These are phyloP conservation scores for Emericellopsis terricola DNA, from an alignment of 495 filamentous ascomycete genomes.

Conservation along the genomic window DNA sequence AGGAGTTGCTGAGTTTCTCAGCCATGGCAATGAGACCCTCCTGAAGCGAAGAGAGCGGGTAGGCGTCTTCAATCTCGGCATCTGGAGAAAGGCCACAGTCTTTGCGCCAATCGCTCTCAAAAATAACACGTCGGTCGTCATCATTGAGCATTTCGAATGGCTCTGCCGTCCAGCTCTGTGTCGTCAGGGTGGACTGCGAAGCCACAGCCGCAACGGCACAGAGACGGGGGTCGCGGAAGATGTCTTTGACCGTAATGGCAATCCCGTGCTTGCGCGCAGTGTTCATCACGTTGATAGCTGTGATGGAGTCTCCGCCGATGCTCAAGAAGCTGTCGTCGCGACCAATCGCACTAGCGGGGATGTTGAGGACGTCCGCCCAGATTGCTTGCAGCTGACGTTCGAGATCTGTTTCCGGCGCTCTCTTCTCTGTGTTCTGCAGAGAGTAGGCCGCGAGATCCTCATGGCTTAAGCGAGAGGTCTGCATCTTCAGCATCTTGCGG, in stretches of 20 bases:
- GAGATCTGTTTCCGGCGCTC: conserved; percentile 3
- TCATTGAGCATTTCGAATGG: background rate
- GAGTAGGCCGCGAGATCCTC: conserved; percentile 5
- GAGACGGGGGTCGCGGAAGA: background rate
- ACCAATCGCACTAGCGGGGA: conserved; percentile 14
- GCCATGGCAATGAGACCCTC: conserved; percentile 31
- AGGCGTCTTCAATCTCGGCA: background rate
- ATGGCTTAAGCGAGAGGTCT: background rate
- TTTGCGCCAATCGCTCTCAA: background rate
- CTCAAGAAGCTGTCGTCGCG: conserved; percentile 15
- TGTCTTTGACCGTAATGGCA: background rate
- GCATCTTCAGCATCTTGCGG: background rate
- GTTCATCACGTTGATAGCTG: background rate
- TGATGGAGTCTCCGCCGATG: conserved; percentile 16
- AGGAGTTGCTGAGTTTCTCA: conserved; percentile 18
- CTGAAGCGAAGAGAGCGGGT: conserved; percentile 35
- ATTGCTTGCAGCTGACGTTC: conserved; percentile 16
- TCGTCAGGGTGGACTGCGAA: background rate
- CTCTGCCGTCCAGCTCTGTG: background rate
- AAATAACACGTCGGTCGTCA: background rate
- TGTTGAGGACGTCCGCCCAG: conserved; percentile 27
- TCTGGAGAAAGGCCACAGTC: background rate
- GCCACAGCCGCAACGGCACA: background rate
- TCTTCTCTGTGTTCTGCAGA: background rate
- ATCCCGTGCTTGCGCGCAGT: background rate